phyloP scores from a whole-genome alignment of 2,329 filamentous ascomycete species.

The Fusarium tricinctum region DNA sequence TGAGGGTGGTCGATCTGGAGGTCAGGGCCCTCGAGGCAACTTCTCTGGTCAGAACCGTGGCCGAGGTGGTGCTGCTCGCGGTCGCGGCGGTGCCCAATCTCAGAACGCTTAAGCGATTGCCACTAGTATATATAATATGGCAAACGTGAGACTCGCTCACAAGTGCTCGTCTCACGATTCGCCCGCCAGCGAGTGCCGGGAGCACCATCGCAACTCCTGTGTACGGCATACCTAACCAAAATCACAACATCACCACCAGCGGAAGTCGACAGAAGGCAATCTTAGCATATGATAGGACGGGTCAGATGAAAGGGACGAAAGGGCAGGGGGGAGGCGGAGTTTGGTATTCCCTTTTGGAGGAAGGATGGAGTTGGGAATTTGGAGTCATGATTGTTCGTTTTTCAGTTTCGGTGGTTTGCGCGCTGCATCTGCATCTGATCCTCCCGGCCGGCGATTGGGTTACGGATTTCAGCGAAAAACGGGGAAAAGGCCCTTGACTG shows the following conservation, averaged over 20 bases:
- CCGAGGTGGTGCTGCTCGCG: slow-evolving; percentile 75
- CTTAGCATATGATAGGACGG: slow-evolving; percentile 12
- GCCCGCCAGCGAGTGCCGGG: slow-evolving; percentile 4
- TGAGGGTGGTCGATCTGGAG: slow-evolving; percentile 70
- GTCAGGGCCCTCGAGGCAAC: slow-evolving; percentile 75
- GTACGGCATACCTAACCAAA: slow-evolving; percentile 14
- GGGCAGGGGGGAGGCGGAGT: slow-evolving; percentile 45
- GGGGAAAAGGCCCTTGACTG: slow-evolving; percentile 47
- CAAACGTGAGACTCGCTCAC: slow-evolving; percentile 15
- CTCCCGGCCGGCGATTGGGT: slow-evolving; percentile 48
- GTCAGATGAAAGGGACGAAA: slow-evolving; percentile 8
- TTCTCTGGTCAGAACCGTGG: slow-evolving; percentile 77
- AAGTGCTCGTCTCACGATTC: slow-evolving; percentile 10
- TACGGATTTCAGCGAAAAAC: slow-evolving; percentile 49
- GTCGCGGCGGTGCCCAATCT: slow-evolving; percentile 71
- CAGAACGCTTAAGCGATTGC: slow-evolving; percentile 62
- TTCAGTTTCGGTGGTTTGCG: slow-evolving; percentile 51
- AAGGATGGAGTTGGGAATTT: slow-evolving; percentile 52
- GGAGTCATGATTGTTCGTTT: slow-evolving; percentile 53
- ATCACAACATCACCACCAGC: slow-evolving; percentile 11
- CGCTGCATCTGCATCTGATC: slow-evolving; percentile 52
- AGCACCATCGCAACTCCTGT: slow-evolving; percentile 3
- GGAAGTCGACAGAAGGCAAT: slow-evolving; percentile 14
- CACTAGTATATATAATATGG: slow-evolving; percentile 21
- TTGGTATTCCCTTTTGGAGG: slow-evolving; percentile 50